Percentiles rank a stretch among this genome's conserved stretches.
Conservation (phyloP, 2,329 filamentous ascomycete genomes). For the Alternaria viburni region DNA sequence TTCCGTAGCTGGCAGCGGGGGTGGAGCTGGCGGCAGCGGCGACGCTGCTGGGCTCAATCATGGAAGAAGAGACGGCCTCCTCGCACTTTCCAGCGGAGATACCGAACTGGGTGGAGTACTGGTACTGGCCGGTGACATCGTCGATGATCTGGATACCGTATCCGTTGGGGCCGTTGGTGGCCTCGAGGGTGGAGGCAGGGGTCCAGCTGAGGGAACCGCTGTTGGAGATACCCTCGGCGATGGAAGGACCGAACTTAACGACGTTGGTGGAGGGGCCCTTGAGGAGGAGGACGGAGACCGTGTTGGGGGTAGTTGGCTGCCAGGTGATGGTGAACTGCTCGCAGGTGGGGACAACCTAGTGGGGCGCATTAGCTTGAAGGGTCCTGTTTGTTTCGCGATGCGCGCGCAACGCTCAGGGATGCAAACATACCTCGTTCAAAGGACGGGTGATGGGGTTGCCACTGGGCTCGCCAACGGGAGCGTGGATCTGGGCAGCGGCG, state of each 20-base stretch:
- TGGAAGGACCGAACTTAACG: slow-evolving; percentile 57
- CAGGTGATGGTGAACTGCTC: slow-evolving; percentile 65
- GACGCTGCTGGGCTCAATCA: slow-evolving; percentile 9
- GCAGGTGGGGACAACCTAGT: slow-evolving; percentile 60
- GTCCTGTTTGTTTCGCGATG: neutral
- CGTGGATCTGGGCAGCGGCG: slow-evolving; percentile 47
- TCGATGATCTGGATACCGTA: slow-evolving; percentile 69
- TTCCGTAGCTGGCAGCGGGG: slow-evolving; percentile 19
- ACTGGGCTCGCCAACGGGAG: slow-evolving; percentile 37
- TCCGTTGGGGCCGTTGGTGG: slow-evolving; percentile 52
- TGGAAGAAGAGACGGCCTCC: slow-evolving; percentile 25
- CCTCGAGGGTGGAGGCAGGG: slow-evolving; percentile 56
- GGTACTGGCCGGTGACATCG: slow-evolving; percentile 65
- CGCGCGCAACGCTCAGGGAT: neutral
- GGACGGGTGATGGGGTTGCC: slow-evolving; percentile 64
- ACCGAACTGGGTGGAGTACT: slow-evolving; percentile 67
- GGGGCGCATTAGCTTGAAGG: slow-evolving; percentile 7
- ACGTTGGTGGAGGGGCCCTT: slow-evolving; percentile 65
- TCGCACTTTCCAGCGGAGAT: slow-evolving; percentile 55
- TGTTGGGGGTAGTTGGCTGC: slow-evolving; percentile 56
- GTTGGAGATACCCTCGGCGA: slow-evolving; percentile 61
- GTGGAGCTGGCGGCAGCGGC: slow-evolving; percentile 1
- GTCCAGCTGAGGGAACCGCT: slow-evolving; percentile 63
- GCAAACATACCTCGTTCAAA: slow-evolving; percentile 52
- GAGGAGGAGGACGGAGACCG: slow-evolving; percentile 65